Conservation (phyloP, 2,329 filamentous ascomycete genomes). For the Juglanconis oblonga region DNA sequence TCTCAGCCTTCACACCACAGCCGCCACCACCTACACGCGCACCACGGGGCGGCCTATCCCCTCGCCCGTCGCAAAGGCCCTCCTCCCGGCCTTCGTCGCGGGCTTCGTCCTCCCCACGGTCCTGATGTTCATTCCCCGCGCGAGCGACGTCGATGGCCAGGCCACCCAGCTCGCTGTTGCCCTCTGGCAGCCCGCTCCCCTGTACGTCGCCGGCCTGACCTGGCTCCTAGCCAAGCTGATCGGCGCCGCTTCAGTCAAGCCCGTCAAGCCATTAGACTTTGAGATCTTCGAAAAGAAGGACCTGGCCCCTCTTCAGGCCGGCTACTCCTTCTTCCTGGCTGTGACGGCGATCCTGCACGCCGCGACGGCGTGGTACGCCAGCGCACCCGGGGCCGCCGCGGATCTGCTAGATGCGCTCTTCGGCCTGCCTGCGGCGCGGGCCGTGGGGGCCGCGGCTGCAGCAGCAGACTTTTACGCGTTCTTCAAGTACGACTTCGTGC, state of each 20-base stretch:
- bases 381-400: too few relatives aligned
- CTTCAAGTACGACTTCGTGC: slow-evolving; percentile 2
- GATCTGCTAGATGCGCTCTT: too few relatives aligned
- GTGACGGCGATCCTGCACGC: too few relatives aligned
- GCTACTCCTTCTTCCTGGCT: too few relatives aligned
- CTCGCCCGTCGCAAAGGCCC: neutral
- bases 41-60: slow-evolving; percentile 2
- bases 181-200: slow-evolving; percentile 19
- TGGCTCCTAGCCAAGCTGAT: slow-evolving; percentile 4
- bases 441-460: neutral
- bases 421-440: too few relatives aligned
- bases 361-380: too few relatives aligned
- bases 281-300: neutral
- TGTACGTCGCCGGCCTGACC: slow-evolving; percentile 11
- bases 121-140: too few relatives aligned
- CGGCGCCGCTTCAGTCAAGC: neutral
- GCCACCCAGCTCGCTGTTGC: slow-evolving; percentile 13
- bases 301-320: neutral
- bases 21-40: neutral
- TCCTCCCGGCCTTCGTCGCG: slow-evolving; percentile 12
- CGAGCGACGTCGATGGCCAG: too few relatives aligned
- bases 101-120: slow-evolving; percentile 18
- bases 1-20: neutral
- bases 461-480: neutral
- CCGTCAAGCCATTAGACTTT: neutral